A percentile compares a stretch with the other conserved stretches of the same genome.
These are phyloP conservation scores for Cyclanthera cordifolia DNA, from an alignment of 306 rosid species.

Conservation along the genomic window DNA sequence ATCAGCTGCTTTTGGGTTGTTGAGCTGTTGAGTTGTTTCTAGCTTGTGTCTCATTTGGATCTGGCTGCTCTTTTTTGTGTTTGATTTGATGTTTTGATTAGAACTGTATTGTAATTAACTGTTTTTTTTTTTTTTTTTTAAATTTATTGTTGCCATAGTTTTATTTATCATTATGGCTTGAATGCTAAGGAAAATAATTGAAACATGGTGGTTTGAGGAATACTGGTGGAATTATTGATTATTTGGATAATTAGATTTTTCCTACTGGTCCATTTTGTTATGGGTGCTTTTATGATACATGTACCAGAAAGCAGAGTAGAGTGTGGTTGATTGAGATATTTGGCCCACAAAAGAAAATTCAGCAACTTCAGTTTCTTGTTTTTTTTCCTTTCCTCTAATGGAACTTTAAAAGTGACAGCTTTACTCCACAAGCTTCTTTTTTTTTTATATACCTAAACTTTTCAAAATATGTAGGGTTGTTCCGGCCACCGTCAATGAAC, in stretches of 20 bases:
- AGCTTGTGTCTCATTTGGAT: neutral
- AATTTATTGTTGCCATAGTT: neutral
- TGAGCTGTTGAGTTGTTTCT: neutral
- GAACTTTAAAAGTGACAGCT: neutral
- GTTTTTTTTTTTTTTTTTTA: no score
- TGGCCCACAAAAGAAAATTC: neutral
- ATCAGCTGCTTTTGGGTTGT: no score
- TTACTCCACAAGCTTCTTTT: neutral
- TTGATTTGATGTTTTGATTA: neutral
- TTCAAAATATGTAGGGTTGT: no score
- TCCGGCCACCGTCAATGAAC: no score
- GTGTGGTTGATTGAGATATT: neutral
- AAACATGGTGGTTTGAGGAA: neutral
- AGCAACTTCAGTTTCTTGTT: neutral
- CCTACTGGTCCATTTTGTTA: neutral
- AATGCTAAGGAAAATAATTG: neutral
- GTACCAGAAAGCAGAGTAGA: neutral
- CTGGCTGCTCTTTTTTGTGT: neutral
- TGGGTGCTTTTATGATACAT: neutral
- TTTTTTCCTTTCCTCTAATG: neutral
- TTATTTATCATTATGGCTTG: neutral
- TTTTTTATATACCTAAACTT: no score
- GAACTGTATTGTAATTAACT: neutral
- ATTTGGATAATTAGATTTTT: neutral
- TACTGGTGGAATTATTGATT: neutral